A percentile compares a stretch with the other conserved stretches of the same genome.
Conservation (phyloP, 345 rosid genomes). For the Syzygium aromaticum region DNA sequence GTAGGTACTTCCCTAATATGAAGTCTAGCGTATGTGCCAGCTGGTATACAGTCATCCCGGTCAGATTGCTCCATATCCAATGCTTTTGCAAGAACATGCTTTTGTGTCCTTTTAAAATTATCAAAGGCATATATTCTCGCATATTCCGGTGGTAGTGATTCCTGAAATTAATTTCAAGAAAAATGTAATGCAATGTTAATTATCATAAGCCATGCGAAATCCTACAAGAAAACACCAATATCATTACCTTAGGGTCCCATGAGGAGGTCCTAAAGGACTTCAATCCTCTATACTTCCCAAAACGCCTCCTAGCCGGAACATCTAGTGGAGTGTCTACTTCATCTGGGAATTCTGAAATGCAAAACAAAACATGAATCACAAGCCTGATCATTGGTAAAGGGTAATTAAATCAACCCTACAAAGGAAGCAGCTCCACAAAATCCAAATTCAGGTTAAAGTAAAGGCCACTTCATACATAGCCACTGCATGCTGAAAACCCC, state of each 20-base stretch:
- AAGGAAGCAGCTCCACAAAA: neutral
- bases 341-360: conserved; percentile 66
- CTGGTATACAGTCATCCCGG: conserved; percentile 44
- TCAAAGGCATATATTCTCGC: conserved; percentile 90
- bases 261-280: conserved; percentile 91
- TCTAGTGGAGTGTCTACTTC: conserved; percentile 91
- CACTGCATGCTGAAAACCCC: neutral
- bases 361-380: neutral
- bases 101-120: conserved; percentile 72
- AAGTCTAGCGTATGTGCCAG: conserved; percentile 61
- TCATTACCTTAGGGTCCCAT: conserved; percentile 87
- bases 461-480: neutral
- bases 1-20: conserved; percentile 66
- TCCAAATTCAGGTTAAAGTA: neutral
- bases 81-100: conserved; percentile 64
- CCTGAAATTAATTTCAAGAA: conserved; percentile 42
- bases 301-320: conserved; percentile 81
- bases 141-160: conserved; percentile 88
- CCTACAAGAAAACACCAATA: neutral
- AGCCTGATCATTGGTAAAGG: neutral
- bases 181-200: neutral
- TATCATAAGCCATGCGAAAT: neutral
- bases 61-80: conserved; percentile 43
- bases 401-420: neutral
- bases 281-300: conserved; percentile 85